A percentile compares a stretch with the other conserved stretches of the same genome.
Evolutionary conservation across 352 stramenopile genomes (phyloP).

Genomic region (Globisporangium nagaii): DNA sequence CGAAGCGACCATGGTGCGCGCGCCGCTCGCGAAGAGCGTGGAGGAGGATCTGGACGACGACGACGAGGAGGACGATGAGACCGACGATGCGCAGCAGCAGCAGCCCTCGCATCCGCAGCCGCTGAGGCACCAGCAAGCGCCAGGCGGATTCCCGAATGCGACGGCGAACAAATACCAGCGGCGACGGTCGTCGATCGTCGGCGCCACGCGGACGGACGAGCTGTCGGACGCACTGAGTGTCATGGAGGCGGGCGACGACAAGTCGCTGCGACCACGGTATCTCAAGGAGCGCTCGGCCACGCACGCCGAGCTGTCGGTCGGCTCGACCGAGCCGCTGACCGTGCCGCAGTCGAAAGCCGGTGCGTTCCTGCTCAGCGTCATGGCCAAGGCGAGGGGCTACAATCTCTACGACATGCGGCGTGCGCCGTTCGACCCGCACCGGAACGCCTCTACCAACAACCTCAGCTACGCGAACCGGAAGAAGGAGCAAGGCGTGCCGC

Average conservation of each 20-base stretch:
- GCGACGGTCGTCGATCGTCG: conserved; percentile 5
- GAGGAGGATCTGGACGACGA: conserved; percentile 19
- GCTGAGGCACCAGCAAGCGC: neutral
- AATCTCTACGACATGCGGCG: conserved; percentile 16
- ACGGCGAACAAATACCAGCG: neutral
- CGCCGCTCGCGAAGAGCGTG: conserved; percentile 15
- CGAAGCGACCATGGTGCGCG: neutral
- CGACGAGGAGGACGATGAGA: conserved; percentile 8
- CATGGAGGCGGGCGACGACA: conserved; percentile 25
- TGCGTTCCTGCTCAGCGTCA: conserved; percentile 43
- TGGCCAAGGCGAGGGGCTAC: conserved; percentile 28
- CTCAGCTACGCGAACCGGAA: conserved; percentile 25
- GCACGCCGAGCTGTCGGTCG: conserved; percentile 22
- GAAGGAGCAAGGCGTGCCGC: conserved; percentile 22
- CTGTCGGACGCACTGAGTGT: conserved; percentile 4
- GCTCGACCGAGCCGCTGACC: neutral
- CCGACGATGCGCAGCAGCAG: neutral
- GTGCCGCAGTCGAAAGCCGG: conserved; percentile 50
- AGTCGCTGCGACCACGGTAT: conserved; percentile 34
- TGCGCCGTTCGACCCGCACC: conserved; percentile 16
- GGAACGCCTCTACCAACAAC: conserved; percentile 13
- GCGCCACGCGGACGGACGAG: neutral
- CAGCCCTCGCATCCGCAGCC: neutral
- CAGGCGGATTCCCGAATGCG: neutral
- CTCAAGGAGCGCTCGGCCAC: conserved; percentile 52